Evolutionary conservation across 163 green algal genomes (phyloP).

Genomic region (Botryococcus braunii): DNA sequence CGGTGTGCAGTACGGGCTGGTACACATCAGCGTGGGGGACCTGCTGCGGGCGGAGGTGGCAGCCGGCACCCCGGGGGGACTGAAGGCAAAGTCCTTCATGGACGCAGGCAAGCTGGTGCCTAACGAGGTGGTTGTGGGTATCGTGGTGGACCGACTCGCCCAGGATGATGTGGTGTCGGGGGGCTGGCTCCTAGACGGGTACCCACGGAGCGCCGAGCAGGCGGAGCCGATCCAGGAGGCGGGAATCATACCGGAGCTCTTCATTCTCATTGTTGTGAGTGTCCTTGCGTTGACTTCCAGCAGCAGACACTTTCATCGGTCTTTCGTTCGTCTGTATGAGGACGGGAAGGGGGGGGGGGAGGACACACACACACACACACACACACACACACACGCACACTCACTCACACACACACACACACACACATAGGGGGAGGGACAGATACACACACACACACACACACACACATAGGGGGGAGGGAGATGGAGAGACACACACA

Average conservation of each 20-base stretch:
- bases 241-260: constrained; percentile 87
- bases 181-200: constrained; percentile 97
- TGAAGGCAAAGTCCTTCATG: constrained; percentile 89
- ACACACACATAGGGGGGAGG: too few relatives aligned
- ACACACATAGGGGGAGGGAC: too few relatives aligned
- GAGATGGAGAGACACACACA: too few relatives aligned
- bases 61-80: constrained; percentile 70
- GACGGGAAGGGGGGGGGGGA: too few relatives aligned
- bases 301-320: too few relatives aligned
- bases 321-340: too few relatives aligned
- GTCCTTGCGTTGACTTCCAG: not conserved
- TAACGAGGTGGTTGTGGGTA: constrained; percentile 57
- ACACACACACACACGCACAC: too few relatives aligned
- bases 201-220: constrained; percentile 84
- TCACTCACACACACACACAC: too few relatives aligned
- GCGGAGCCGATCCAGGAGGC: constrained; percentile 86
- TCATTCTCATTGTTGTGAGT: constrained; percentile 82
- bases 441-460: too few relatives aligned
- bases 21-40: constrained; percentile 96
- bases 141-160: constrained; percentile 51
- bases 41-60: constrained; percentile 91
- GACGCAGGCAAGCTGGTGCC: constrained; percentile 86
- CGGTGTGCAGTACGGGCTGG: constrained; percentile 80
- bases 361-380: too few relatives aligned
- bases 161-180: constrained; percentile 44